Evolutionary conservation across 345 rosid species (phyloP).

Genomic region (Rhodamnia argentea): DNA sequence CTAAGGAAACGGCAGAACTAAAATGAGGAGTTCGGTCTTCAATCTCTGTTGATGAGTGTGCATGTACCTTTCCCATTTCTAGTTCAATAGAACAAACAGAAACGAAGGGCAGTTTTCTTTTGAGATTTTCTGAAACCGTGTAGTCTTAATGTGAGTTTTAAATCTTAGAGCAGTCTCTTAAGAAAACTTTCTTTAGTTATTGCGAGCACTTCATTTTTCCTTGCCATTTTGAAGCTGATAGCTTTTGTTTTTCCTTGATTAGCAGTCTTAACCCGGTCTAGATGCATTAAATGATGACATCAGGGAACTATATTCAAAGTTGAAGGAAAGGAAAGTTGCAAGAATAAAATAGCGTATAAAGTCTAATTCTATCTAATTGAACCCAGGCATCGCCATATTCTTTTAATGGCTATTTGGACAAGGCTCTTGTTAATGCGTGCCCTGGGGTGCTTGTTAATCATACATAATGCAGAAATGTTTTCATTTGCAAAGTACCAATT

Average conservation of each 20-base stretch:
- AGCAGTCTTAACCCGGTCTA: background rate
- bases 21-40: background rate
- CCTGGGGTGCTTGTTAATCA: background rate
- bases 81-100: background rate
- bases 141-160: background rate
- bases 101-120: background rate
- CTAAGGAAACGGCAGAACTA: background rate
- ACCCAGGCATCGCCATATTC: background rate
- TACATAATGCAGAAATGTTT: background rate
- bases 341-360: background rate
- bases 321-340: background rate
- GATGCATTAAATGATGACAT: background rate
- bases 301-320: background rate
- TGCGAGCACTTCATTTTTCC: background rate
- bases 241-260: background rate
- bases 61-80: background rate
- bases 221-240: background rate
- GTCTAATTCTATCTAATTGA: background rate
- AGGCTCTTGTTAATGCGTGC: background rate
- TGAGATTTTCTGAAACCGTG: background rate
- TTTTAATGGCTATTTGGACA: background rate
- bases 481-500: background rate
- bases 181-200: background rate
- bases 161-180: background rate
- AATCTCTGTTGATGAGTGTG: background rate